Evolutionary conservation across 2,329 filamentous ascomycete species (phyloP).

Genomic region (Arthrobotrys megalospora): DNA sequence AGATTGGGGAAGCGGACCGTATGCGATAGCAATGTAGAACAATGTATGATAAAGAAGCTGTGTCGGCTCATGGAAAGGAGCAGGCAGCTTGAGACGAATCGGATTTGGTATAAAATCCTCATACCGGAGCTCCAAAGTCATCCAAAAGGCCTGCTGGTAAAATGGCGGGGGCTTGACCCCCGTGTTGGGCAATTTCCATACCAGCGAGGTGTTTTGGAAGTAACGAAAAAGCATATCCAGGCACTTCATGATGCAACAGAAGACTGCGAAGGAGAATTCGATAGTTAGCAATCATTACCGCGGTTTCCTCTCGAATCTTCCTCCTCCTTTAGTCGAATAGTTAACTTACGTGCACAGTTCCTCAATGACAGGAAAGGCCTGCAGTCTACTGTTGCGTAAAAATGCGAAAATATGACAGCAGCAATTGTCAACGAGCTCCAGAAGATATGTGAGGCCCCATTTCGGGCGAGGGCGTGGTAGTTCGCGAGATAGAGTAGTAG

Average conservation of each 20-base stretch:
- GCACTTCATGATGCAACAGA: conserved; percentile 50
- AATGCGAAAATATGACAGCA: conserved; percentile 45
- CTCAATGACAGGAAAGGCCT: conserved; percentile 46
- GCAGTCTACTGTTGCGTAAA: conserved; percentile 58
- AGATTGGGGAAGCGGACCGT: conserved; percentile 40
- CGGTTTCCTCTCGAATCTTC: not conserved
- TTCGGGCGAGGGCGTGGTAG: conserved; percentile 47
- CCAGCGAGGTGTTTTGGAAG: conserved; percentile 40
- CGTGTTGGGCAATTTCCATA: conserved; percentile 45
- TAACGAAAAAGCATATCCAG: conserved; percentile 51
- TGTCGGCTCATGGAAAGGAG: conserved; percentile 55
- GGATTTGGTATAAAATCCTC: conserved; percentile 58
- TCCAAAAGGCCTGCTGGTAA: conserved; percentile 53
- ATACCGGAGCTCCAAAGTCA: conserved; percentile 54
- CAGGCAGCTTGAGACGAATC: conserved; percentile 38
- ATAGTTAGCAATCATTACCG: not conserved
- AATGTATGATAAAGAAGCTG: conserved; percentile 51
- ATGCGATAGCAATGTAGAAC: conserved; percentile 41
- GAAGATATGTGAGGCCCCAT: conserved; percentile 17
- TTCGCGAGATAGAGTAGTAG: conserved; percentile 46
- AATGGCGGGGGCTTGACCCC: conserved; percentile 37
- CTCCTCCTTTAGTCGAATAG: not conserved
- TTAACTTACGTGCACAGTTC: conserved; percentile 51
- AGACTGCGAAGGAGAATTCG: conserved; percentile 12
- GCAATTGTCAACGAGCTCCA: conserved; percentile 36